Base-by-base conservation (phyloP, 2,329 filamentous ascomycete genomes). In the Sphaerulina musiva region DNA sequence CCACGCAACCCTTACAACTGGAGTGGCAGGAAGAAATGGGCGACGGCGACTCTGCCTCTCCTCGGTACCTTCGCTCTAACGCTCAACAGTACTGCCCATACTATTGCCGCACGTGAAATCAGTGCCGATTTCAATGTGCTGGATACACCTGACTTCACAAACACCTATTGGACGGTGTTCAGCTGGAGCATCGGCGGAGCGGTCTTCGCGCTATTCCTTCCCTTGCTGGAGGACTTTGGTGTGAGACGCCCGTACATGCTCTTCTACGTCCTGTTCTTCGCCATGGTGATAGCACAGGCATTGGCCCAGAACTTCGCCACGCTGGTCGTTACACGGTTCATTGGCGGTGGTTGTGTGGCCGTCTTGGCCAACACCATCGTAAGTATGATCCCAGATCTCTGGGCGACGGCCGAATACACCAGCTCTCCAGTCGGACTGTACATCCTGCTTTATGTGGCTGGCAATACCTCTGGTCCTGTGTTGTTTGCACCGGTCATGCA, bases 331-430 rank as follows among this genome's bases (percentile, higher is more conserved):
- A 66, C 66, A 8, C 62, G 71, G 7, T 68, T 73, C 59, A 68
- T 73, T 56, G 63, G 65, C 14, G 71, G 71, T 42, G 72, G 72
- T 14, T 68, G 64, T 47, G 69, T 67, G 2, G 61, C 66, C 3
- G 48, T 72, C 12, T 56, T 72, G 8, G 66, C 65, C 43, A 72
- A 72, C 55, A 67, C 65, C 11, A 66, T 70, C 38, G 58, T 58
- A n/a, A 68, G 66, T 41, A 66, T 70, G 36, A 70, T 72, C 23
- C 66, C 69, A n/a, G 70, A 73, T 51, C 59, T 73, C 38, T 73
- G 70, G 70, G 63, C 59, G 8, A 62, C 56, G 10, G 70, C 68
- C 12, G 45, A 54, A 20, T 64, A 62, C 4, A 55, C 70, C 1
- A 70, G 64, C 20, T 31, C 72, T 1, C 70, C 71, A 1, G 64